A percentile compares a stretch with the other conserved stretches of the same genome.
Conservation (phyloP, 495 filamentous ascomycete genomes). For the Penicillium cinerascens region DNA sequence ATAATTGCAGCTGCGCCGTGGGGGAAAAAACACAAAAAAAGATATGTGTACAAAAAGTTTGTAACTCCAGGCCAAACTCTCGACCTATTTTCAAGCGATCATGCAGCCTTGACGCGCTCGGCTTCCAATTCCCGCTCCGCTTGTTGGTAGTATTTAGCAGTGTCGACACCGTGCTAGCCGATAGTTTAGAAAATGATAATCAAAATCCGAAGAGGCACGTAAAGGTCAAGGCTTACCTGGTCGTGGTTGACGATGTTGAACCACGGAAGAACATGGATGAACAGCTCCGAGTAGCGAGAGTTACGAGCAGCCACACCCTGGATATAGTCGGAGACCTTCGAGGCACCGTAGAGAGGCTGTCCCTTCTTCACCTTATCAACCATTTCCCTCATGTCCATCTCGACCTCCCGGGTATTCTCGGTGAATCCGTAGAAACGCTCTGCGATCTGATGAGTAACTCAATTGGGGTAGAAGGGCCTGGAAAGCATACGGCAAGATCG, state of each 20-base stretch:
- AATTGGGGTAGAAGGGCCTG: not conserved
- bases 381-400: constrained; percentile 99
- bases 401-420: constrained; percentile 86
- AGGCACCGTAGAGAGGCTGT: constrained; percentile 84
- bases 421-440: constrained; percentile 88
- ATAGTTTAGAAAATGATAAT: constrained; percentile 7
- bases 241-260: constrained; percentile 97
- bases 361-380: constrained; percentile 88
- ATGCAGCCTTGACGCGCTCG: constrained; percentile 49
- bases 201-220: not conserved
- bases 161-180: constrained; percentile 86
- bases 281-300: constrained; percentile 82
- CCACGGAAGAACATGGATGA: constrained; percentile 83
- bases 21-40: constrained; percentile 20
- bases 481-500: constrained; percentile 57
- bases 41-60: constrained; percentile 32
- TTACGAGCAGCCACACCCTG: constrained; percentile 92
- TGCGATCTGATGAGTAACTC: constrained; percentile 21
- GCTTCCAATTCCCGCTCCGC: constrained; percentile 92
- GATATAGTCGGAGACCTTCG: constrained; percentile 73
- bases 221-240: constrained; percentile 51
- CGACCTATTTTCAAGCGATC: constrained; percentile 8
- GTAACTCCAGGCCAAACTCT: constrained; percentile 11
- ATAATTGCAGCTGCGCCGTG: constrained; percentile 27
- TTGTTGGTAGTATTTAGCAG: constrained; percentile 94